Conservation (phyloP, 2,329 filamentous ascomycete species). For the Shiraia sp. region DNA sequence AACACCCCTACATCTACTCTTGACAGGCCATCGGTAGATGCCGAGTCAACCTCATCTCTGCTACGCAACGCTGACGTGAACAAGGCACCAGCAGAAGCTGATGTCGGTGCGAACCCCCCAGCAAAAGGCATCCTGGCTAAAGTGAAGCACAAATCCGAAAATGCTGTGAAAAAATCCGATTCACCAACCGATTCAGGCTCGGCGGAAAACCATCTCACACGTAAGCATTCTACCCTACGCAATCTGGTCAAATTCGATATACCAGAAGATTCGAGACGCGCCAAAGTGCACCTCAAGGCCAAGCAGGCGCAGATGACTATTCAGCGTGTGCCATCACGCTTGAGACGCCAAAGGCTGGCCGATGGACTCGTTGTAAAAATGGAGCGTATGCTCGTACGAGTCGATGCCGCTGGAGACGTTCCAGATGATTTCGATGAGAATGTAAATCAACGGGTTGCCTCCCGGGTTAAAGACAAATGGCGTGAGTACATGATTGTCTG, state of each 20-base stretch:
- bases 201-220: constrained; percentile 17
- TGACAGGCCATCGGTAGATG: constrained; percentile 39
- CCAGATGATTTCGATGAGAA: constrained; percentile 68
- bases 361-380: constrained; percentile 69
- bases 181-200: constrained; percentile 5
- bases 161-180: constrained; percentile 17
- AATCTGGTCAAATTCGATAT: constrained; percentile 50
- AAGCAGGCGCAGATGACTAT: constrained; percentile 46
- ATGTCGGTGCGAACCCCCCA: constrained; percentile 20
- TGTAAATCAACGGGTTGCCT: constrained; percentile 62
- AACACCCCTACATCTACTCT: constrained; percentile 26
- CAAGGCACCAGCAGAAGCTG: constrained; percentile 28
- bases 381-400: constrained; percentile 68
- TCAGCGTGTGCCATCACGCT: constrained; percentile 35
- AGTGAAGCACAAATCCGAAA: constrained; percentile 32
- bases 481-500: constrained; percentile 66
- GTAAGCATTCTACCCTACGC: constrained; percentile 35
- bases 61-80: constrained; percentile 40
- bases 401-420: constrained; percentile 59
- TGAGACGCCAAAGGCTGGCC: constrained; percentile 48
- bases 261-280: constrained; percentile 45
- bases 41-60: constrained; percentile 42
- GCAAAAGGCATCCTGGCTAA: constrained; percentile 35
- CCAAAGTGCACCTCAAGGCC: constrained; percentile 44
- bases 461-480: constrained; percentile 65